Conservation (phyloP, 2,329 filamentous ascomycete species). For the Fusarium scirpi region DNA sequence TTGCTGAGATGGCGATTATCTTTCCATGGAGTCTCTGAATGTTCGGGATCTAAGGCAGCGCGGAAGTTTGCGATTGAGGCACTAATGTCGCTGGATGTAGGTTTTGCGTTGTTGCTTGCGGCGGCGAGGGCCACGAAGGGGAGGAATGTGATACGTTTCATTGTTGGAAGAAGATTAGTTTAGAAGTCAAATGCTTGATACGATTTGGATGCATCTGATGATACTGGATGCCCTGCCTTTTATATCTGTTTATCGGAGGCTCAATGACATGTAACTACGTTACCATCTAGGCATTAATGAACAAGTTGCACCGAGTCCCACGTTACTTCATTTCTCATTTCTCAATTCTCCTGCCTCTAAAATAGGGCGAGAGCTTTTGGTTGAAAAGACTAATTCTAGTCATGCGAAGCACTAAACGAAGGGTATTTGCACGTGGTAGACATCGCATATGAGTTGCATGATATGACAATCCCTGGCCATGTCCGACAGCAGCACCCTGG, state of each 20-base stretch:
- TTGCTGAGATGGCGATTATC: neutral
- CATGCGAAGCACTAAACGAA: neutral
- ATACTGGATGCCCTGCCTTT: neutral
- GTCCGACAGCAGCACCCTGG: neutral
- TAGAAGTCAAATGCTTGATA: neutral
- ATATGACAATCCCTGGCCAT: neutral
- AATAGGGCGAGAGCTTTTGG: fast-evolving
- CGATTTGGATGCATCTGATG: neutral
- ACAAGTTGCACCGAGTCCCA: neutral
- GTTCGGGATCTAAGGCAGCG: neutral
- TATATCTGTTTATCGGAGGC: neutral
- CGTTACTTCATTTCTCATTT: neutral
- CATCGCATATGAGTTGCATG: neutral
- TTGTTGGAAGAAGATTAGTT: neutral
- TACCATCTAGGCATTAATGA: neutral
- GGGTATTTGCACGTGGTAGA: neutral
- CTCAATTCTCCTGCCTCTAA: too few species aligned
- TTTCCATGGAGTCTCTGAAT: neutral
- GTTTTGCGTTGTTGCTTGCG: neutral
- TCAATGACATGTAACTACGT: fast-evolving
- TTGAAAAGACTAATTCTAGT: neutral
- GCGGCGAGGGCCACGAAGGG: neutral
- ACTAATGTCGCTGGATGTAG: neutral
- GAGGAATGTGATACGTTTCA: neutral
- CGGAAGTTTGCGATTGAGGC: neutral